phyloP scores from a whole-genome alignment of 257 asterid genomes.

The Haberlea rhodopensis region DNA sequence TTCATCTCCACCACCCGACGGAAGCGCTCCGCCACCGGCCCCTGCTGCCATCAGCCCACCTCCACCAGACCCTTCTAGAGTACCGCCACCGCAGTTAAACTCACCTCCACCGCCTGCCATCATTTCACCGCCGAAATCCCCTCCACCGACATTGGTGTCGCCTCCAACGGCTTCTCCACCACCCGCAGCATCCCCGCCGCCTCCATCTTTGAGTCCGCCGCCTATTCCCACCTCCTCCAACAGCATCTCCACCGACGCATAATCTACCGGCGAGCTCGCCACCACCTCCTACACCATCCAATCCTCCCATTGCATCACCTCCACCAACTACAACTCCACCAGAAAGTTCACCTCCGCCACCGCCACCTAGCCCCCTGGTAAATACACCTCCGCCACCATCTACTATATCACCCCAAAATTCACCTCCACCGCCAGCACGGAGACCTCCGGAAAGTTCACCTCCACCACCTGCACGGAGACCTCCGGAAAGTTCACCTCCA shows the following conservation, averaged over 20 bases:
- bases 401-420: conserved; percentile 10
- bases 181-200: conserved; percentile 35
- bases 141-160: background rate
- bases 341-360: conserved; percentile 28
- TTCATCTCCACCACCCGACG: background rate
- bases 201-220: conserved; percentile 26
- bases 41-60: background rate
- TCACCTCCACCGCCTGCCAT: conserved; percentile 16
- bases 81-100: conserved; percentile 24
- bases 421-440: conserved; percentile 1
- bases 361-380: too few relatives aligned
- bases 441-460: conserved; percentile 10
- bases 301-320: conserved; percentile 36
- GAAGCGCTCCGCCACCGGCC: background rate
- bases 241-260: conserved; percentile 34
- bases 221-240: too few relatives aligned
- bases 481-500: conserved; percentile 4
- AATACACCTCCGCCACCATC: too few relatives aligned
- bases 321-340: conserved; percentile 21
- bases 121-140: conserved; percentile 24
- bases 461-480: conserved; percentile 21
- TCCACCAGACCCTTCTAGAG: background rate
- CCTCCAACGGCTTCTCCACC: conserved; percentile 15
- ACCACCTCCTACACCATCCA: conserved; percentile 23
- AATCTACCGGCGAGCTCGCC: conserved; percentile 27